Conservation (phyloP, 441 rosid species). For the Rhodomyrtus psidioides region DNA sequence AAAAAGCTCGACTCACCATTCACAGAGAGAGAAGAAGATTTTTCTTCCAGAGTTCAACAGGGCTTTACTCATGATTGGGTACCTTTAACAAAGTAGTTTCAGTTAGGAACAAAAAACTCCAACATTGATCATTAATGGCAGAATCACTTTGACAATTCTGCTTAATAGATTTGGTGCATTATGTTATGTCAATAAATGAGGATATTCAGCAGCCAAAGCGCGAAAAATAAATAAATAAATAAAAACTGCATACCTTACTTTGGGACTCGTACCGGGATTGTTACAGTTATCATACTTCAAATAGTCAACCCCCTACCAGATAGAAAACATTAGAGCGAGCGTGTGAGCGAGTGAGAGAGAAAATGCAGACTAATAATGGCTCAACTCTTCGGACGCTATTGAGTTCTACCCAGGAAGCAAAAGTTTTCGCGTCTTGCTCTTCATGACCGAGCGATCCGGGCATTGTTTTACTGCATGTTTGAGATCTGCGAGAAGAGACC, state of each 20-base stretch:
- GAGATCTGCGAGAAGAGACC: constrained; percentile 17
- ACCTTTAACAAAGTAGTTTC: constrained; percentile 11
- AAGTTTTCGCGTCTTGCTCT: constrained; percentile 61
- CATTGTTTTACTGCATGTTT: constrained; percentile 53
- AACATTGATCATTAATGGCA: background rate
- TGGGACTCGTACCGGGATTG: constrained; percentile 33
- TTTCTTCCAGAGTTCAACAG: constrained; percentile 34
- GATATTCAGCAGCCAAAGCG: background rate
- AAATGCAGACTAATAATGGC: background rate
- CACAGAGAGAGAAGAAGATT: constrained; percentile 52
- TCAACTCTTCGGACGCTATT: background rate
- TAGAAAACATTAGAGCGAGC: background rate
- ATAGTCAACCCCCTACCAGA: constrained; percentile 53
- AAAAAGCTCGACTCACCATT: constrained; percentile 31
- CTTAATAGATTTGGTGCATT: background rate
- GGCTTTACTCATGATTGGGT: constrained; percentile 49
- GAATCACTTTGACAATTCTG: background rate
- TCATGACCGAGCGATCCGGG: constrained; percentile 62
- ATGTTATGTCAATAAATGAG: background rate
- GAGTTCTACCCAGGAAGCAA: constrained; percentile 43
- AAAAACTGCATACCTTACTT: constrained; percentile 19
- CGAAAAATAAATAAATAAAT: background rate
- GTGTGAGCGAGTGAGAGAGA: background rate
- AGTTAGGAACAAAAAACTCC: background rate
- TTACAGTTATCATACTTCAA: constrained; percentile 63